phyloP scores from a whole-genome alignment of 768 basidiomycete genomes.

The Collybia nuda region DNA sequence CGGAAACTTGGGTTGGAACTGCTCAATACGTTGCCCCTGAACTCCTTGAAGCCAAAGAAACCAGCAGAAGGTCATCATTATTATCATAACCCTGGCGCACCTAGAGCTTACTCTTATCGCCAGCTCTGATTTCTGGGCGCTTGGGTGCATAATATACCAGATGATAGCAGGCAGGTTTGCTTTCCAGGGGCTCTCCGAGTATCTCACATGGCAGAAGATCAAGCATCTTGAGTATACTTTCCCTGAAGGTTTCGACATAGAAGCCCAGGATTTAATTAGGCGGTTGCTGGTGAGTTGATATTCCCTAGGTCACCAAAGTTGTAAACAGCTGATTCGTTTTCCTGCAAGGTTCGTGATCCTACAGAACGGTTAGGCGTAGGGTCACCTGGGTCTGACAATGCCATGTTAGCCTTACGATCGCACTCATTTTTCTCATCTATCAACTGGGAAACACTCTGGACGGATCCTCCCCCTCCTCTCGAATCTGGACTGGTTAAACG shows the following conservation, averaged over 20 bases:
- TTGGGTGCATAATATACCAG: constrained; percentile 93
- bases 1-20: constrained; percentile 83
- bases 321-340: constrained; percentile 9
- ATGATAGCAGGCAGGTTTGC: constrained; percentile 90
- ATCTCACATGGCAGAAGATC: constrained; percentile 94
- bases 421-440: constrained; percentile 64
- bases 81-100: background rate
- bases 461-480: constrained; percentile 53
- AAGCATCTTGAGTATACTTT: constrained; percentile 85
- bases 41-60: constrained; percentile 70
- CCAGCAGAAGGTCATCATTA: constrained; percentile 59
- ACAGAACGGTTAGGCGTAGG: constrained; percentile 59
- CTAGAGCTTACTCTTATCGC: constrained; percentile 11
- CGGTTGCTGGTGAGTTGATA: constrained; percentile 59
- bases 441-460: constrained; percentile 69
- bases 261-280: constrained; percentile 79
- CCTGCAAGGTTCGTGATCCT: constrained; percentile 53
- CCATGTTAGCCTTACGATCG: constrained; percentile 47
- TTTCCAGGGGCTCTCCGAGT: constrained; percentile 89
- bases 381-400: constrained; percentile 32
- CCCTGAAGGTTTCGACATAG: constrained; percentile 80
- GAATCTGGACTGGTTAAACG: constrained; percentile 59
- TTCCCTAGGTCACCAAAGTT: background rate
- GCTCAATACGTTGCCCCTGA: constrained; percentile 91
- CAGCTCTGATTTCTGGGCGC: constrained; percentile 94